phyloP scores from a whole-genome alignment of 179 eudicot genomes.

The Silene noctiflora region DNA sequence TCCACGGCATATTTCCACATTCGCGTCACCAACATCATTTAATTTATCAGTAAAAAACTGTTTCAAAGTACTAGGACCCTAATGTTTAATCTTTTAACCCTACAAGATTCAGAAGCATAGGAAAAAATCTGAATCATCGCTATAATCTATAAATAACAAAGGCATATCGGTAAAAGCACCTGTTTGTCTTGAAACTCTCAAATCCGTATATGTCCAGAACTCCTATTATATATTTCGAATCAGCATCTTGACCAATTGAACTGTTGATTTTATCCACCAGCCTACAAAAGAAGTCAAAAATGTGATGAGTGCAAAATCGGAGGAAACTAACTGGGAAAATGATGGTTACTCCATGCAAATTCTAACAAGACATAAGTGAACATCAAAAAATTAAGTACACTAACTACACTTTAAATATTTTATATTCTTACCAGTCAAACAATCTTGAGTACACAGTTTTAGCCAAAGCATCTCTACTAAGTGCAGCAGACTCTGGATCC shows the following conservation, averaged over 20 bases:
- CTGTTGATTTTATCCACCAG: constrained; percentile 80
- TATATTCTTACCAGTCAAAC: constrained; percentile 76
- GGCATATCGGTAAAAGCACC: constrained; percentile 75
- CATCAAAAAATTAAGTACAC: constrained; percentile 2
- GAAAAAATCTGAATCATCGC: constrained; percentile 8
- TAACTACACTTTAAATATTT: constrained; percentile 12
- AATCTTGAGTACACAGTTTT: constrained; percentile 92
- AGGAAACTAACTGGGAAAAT: not conserved
- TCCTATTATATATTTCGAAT: constrained; percentile 80
- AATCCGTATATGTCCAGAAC: constrained; percentile 97
- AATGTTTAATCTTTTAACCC: not conserved
- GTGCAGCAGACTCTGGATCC: constrained; percentile 84
- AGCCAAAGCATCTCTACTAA: constrained; percentile 94
- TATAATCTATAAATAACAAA: constrained; percentile 36
- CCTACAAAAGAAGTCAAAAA: constrained; percentile 43
- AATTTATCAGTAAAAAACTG: not conserved
- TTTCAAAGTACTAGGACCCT: not conserved
- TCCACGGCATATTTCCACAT: not conserved
- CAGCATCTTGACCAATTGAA: constrained; percentile 90
- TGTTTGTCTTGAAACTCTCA: constrained; percentile 99
- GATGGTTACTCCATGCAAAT: not conserved
- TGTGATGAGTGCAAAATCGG: constrained; percentile 5
- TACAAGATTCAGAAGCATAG: not conserved
- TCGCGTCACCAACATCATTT: not conserved
- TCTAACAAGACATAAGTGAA: not conserved